Evolutionary conservation across 805 yeast species (phyloP).

Genomic region (Debaryomyces prosopidis): DNA sequence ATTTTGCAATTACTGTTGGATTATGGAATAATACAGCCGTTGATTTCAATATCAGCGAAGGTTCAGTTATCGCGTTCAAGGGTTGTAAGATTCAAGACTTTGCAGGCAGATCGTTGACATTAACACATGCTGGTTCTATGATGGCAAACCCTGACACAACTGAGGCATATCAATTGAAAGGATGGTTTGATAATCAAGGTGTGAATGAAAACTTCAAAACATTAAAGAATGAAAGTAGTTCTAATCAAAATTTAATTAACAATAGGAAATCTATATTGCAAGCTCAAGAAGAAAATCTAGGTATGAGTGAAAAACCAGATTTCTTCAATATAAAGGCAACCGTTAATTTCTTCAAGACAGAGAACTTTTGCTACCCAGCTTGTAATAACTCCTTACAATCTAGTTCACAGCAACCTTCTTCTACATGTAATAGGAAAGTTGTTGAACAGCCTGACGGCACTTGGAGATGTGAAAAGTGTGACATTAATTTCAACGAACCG

Average conservation of each 20-base stretch:
- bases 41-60: constrained; percentile 70
- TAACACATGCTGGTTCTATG: constrained; percentile 76
- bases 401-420: constrained; percentile 12
- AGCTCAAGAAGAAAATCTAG: constrained; percentile 67
- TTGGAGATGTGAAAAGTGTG: constrained; percentile 95
- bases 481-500: constrained; percentile 66
- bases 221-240: constrained; percentile 53
- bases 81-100: constrained; percentile 89
- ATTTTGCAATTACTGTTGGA: constrained; percentile 73
- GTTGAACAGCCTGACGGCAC: constrained; percentile 67
- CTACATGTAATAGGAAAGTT: constrained; percentile 77
- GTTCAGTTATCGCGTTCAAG: constrained; percentile 87
- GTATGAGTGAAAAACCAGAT: constrained; percentile 76
- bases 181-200: constrained; percentile 92
- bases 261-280: constrained; percentile 67
- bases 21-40: constrained; percentile 89
- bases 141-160: constrained; percentile 83
- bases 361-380: constrained; percentile 86
- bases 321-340: constrained; percentile 76
- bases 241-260: constrained; percentile 40
- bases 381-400: constrained; percentile 55
- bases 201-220: constrained; percentile 59
- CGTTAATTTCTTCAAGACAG: constrained; percentile 67
- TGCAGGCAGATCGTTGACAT: constrained; percentile 79
- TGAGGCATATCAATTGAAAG: constrained; percentile 84